Evolutionary conservation across 2,329 filamentous ascomycete genomes (phyloP).

Genomic region (Neofusicoccum ribis): DNA sequence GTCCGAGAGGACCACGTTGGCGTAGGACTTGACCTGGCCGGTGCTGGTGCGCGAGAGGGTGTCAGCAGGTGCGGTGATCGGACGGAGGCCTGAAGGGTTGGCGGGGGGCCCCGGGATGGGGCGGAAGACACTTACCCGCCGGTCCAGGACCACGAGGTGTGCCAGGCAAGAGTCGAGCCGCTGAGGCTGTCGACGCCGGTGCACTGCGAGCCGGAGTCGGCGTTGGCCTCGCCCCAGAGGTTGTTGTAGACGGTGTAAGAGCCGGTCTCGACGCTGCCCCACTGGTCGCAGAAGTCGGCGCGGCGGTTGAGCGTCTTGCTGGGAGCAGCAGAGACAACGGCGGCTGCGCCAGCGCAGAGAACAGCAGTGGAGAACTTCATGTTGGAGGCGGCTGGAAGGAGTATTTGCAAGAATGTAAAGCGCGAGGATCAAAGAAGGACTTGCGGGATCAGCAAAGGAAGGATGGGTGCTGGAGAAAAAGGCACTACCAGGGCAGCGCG

Average conservation of each 20-base stretch:
- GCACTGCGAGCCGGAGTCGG: slow-evolving; percentile 49
- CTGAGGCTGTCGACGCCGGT: slow-evolving; percentile 43
- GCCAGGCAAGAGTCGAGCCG: slow-evolving; percentile 44
- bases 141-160: slow-evolving; percentile 46
- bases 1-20: slow-evolving; percentile 42
- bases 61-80: no score
- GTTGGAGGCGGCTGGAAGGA: not conserved
- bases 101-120: not conserved
- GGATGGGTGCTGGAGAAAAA: not conserved
- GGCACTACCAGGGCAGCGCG: not conserved
- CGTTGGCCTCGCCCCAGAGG: slow-evolving; percentile 46
- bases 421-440: not conserved
- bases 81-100: no score
- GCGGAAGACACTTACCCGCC: slow-evolving; percentile 36
- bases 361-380: slow-evolving; percentile 34
- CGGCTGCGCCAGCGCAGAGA: slow-evolving; percentile 30
- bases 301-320: slow-evolving; percentile 30
- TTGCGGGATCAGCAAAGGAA: not conserved
- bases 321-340: slow-evolving; percentile 31
- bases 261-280: slow-evolving; percentile 30
- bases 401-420: not conserved
- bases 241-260: slow-evolving; percentile 41
- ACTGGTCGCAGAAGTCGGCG: slow-evolving; percentile 36
- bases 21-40: slow-evolving; percentile 45
- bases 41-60: slow-evolving; percentile 23